These are phyloP conservation scores for Talaromyces sp. DNA, from an alignment of 2,329 filamentous ascomycete genomes.

Conservation along the genomic window DNA sequence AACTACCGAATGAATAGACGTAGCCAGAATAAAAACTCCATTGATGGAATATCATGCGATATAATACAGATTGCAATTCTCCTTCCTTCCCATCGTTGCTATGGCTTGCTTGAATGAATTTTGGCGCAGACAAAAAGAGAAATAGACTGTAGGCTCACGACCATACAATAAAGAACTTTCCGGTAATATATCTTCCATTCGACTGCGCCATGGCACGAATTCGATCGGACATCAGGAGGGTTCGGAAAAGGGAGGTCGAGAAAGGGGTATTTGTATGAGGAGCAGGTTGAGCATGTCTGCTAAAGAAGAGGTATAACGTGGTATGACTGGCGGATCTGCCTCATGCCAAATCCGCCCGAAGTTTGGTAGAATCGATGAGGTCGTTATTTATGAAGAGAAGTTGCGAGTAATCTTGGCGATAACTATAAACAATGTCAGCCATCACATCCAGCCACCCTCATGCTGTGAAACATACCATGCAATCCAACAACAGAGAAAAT, in stretches of 20 bases:
- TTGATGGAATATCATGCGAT: conserved; percentile 7
- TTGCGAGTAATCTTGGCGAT: conserved; percentile 92
- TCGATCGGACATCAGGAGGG: not conserved
- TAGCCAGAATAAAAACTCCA: conserved; percentile 5
- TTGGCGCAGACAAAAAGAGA: not conserved
- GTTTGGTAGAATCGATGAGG: not conserved
- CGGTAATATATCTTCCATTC: not conserved
- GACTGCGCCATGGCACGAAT: not conserved
- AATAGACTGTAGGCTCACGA: not conserved
- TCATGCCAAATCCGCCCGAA: not conserved
- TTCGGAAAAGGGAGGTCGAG: not conserved
- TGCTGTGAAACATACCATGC: conserved; percentile 66
- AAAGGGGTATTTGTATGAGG: conserved; percentile 10
- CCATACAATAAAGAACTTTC: not conserved
- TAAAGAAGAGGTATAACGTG: not conserved
- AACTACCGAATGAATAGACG: not conserved
- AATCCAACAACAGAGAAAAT: conserved; percentile 98
- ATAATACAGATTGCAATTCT: conserved; percentile 14
- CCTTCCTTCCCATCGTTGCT: conserved; percentile 5
- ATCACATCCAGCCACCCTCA: not conserved
- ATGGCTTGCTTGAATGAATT: conserved; percentile 3
- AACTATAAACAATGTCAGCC: conserved; percentile 54
- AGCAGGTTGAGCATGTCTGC: not conserved
- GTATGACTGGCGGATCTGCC: not conserved
- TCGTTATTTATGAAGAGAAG: conserved; percentile 59